Base-by-base conservation (phyloP, 306 rosid genomes). In the Pyrus bretschneideri region DNA sequence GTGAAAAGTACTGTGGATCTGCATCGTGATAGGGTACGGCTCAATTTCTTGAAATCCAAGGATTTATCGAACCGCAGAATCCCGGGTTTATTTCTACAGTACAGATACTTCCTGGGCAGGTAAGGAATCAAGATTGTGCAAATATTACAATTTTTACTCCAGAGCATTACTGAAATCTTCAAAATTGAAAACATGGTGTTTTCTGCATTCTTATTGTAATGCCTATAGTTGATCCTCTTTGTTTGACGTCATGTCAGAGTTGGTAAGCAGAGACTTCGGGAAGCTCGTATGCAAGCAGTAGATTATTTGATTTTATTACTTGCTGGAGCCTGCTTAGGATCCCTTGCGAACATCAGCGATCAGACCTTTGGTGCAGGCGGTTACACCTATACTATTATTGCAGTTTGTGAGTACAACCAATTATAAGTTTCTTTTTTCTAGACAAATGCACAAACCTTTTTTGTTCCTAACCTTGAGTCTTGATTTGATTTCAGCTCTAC, bases 301-400 rank as follows among this genome's bases (percentile, higher is more conserved):
- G 98, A 95, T 86, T 95, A 95, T 82, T 81, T 95, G 75, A 95
- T 92, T 81, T 82, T 95, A 76, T 87, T 95, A 63, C 97, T 95
- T 55, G 99, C 97, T 33, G 99, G 98, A 81, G 99, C 97, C 66
- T 91, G 98, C 90, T 87, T 92, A 85, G 99, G 99, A 86, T 86
- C 91, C 23, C 86, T 92, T 74, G 77, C 96, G 15, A 87, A 88
- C 73, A 51, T 80, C 25, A 85, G 85, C 70, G 98, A 95, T 77
- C 88, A 88, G 82, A 81, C 85, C 5, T 89, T 95, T 79, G 99
- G 97, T 23, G 93, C 91, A 70, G 61, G 71, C 71, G 96, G 91
- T 35, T 95, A 92, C 79, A 84, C 96, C 72, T 87, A 90, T 69
- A 87, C 99, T 58, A 91, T 95, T 72, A 92, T 95, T 82, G 99